Base-by-base conservation (phyloP, 148 eudicot genomes). In the Agrostemma githago region DNA sequence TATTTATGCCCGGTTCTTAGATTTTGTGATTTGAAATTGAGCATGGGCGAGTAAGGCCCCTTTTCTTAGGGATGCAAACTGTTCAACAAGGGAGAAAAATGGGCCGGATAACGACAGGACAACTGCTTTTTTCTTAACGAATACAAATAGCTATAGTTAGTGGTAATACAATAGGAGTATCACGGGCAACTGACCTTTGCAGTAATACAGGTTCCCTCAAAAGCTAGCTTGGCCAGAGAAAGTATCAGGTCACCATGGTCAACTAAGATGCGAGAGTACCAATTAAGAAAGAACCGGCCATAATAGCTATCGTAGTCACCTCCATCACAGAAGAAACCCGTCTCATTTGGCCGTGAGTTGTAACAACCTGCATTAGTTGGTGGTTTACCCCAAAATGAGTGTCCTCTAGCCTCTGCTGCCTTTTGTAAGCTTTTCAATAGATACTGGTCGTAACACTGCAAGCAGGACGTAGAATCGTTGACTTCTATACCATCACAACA, bases 381-480 rank as follows among this genome's bases (percentile, higher is more conserved):
- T 73, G 91, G 94, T 77, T 85, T 89, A 43, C 89, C 92, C 97
- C 97, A 96, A 73, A 85, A 89, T 41, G 90, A 74, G 78, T 90
- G 97, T 64, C 97, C 98, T 82, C 93, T 87, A 53, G 83, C 80
- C 78, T 95, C 92, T 72, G 98, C 96, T 61, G 93, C 93, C 87
- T 84, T 95, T 70, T 87, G 82, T 78, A 92, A 83, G 85, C 87
- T 90, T 84, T 90, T 95, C 84, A 90, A 68, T 82, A 95, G 68
- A 77, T 92, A 92, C 70, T 85, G 93, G 80, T 95, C 98, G 84
- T 95, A 92, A 74, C 98, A 95, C 98, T 95, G 93, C 83, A 82
- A 48, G 76, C 26, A 57, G 61, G 66, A 63, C 4, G 60, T 14
- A 60, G 75, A 72, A 70, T 7, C 11, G 40, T 6, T 60, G 3